Conservation (phyloP, 345 rosid species). For the Eutrema yunnanense region DNA sequence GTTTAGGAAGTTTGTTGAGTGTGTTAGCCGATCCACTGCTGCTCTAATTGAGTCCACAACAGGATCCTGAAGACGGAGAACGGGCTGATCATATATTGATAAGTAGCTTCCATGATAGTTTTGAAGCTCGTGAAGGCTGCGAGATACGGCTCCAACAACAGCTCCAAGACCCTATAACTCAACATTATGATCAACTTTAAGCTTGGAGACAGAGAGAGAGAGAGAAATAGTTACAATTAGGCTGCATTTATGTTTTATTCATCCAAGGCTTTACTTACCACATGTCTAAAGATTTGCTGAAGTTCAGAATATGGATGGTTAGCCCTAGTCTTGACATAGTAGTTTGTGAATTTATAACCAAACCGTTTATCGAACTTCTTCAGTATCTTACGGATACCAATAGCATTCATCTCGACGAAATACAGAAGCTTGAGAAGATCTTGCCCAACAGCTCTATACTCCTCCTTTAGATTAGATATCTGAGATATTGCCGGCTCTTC, state of each 20-base stretch:
- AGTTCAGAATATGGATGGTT: slow-evolving; percentile 97
- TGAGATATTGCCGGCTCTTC: slow-evolving; percentile 49
- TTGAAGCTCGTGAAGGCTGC: slow-evolving; percentile 95
- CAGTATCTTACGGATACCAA: slow-evolving; percentile 86
- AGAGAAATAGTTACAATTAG: not conserved
- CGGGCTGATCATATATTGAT: slow-evolving; percentile 87
- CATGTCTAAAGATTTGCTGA: slow-evolving; percentile 96
- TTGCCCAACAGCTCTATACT: slow-evolving; percentile 62
- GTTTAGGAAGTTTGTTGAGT: slow-evolving; percentile 85
- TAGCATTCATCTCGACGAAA: slow-evolving; percentile 86
- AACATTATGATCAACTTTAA: not conserved
- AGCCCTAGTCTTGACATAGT: slow-evolving; percentile 94
- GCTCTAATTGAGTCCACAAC: slow-evolving; percentile 73
- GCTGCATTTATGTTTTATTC: too few species aligned
- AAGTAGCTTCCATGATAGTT: slow-evolving; percentile 88
- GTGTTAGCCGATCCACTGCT: slow-evolving; percentile 79
- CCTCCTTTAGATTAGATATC: slow-evolving; percentile 52
- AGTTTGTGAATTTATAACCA: slow-evolving; percentile 82
- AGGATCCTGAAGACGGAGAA: slow-evolving; percentile 80
- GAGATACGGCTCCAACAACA: slow-evolving; percentile 94
- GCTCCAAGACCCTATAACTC: slow-evolving; percentile 82
- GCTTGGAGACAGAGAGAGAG: not conserved
- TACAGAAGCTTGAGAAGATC: slow-evolving; percentile 79
- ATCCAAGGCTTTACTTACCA: slow-evolving; percentile 42
- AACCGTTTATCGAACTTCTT: slow-evolving; percentile 96